These are phyloP conservation scores for Fusarium bactridioides DNA, from an alignment of 2,329 filamentous ascomycete species.

Conservation along the genomic window DNA sequence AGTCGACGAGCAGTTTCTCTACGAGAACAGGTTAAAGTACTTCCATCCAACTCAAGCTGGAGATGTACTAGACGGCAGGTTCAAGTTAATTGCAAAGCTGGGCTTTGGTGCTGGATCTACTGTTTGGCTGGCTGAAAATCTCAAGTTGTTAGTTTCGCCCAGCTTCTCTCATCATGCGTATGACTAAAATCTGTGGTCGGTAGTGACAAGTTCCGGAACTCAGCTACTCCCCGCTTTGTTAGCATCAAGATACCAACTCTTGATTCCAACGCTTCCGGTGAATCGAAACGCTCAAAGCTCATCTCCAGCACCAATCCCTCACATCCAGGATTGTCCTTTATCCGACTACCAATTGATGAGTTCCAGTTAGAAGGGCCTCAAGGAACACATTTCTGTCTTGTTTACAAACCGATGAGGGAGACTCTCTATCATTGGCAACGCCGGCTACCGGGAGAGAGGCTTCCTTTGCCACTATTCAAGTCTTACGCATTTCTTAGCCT, in stretches of 20 bases:
- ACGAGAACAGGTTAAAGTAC: constrained; percentile 4
- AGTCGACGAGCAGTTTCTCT: constrained; percentile 33
- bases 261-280: constrained; percentile 18
- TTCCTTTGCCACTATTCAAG: constrained; percentile 23
- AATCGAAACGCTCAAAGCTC: constrained; percentile 4
- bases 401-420: constrained; percentile 35
- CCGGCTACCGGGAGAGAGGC: constrained; percentile 11
- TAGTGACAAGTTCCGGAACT: accelerated
- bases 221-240: background rate
- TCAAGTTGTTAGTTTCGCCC: background rate
- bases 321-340: constrained; percentile 18
- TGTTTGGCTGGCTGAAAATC: constrained; percentile 48
- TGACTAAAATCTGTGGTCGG: accelerated
- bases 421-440: constrained; percentile 27
- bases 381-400: constrained; percentile 33
- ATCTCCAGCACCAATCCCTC: constrained; percentile 24
- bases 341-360: constrained; percentile 15
- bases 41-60: constrained; percentile 31
- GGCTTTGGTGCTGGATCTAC: constrained; percentile 48
- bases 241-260: constrained; percentile 31
- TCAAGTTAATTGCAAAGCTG: constrained; percentile 48
- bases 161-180: too few species aligned
- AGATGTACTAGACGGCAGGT: constrained; percentile 45
- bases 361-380: constrained; percentile 21
- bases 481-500: constrained; percentile 25